Base-by-base conservation (phyloP, 805 yeast genomes). In the Pichia nakasei region DNA sequence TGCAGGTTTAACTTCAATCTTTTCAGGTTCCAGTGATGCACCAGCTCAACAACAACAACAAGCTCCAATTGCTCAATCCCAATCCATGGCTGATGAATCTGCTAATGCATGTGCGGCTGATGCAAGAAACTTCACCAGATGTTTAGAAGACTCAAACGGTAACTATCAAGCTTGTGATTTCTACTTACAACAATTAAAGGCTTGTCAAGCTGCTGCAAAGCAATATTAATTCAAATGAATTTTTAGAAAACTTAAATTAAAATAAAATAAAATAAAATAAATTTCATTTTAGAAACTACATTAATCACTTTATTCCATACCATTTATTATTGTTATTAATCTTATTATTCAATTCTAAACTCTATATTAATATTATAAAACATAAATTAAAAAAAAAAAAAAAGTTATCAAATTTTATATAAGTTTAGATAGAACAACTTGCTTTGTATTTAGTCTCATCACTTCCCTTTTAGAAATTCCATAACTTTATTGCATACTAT, bases 121-220 rank as follows among this genome's bases (percentile, higher is more conserved):
- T 63, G 97, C 98, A 44, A 83, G 93, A 72, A 80, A 78, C 68
- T 87, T 93, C 72, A 91, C 98, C 53, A 84, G 85, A 73, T 93
- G 98, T 73, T 72, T 93, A 61, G 93, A 84, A 60, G 96, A 87
- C 56, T 87, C 93, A 69, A 72, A 75, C 53, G 98, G 98, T 56
- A 88, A 93, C 77, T 85, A 86, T 86, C 96, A 89, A 70, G 82
- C 85, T 54, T 93, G 98, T 70, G 97, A 89, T 61, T 93, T 77
- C 78, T 93, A 93, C 70, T 75, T 93, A 69, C 97, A 93, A 70
- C 97, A 91, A 72, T 80, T 93, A 66, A 91, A 85, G 73, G 94
- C 97, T 19, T 93, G 98, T 69, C 97, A 93, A 70, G 87, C 85
- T 67, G 96, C 96, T 56, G 74, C 96, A 44, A 76, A 81, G 53